Conservation (phyloP, 164 flowering plant genomes). For the Macadamia integrifolia region DNA sequence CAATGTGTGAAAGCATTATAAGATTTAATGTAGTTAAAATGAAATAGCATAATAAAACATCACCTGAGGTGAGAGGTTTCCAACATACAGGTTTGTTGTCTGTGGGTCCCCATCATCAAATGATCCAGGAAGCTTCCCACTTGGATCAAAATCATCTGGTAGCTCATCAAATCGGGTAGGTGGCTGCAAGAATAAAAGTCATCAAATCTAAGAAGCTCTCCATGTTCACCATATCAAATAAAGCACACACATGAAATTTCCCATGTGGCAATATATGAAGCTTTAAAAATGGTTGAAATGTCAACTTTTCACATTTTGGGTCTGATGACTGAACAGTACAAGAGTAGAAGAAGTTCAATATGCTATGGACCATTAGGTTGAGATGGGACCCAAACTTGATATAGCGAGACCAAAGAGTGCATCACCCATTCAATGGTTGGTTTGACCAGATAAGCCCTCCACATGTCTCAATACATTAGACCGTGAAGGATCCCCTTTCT, state of each 20-base stretch:
- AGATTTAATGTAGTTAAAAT: background rate
- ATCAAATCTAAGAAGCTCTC: background rate
- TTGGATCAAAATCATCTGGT: constrained; percentile 94
- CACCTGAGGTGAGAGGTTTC: constrained; percentile 95
- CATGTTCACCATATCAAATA: background rate
- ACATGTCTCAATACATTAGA: background rate
- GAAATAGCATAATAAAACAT: constrained; percentile 5
- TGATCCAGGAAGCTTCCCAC: constrained; percentile 87
- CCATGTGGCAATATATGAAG: no score
- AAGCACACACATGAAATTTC: background rate
- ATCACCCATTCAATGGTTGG: no score
- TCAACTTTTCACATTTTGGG: no score
- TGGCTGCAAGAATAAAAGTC: constrained; percentile 33
- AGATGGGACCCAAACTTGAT: background rate
- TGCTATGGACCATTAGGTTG: background rate
- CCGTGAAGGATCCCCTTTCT: no score
- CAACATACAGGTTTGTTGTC: constrained; percentile 98
- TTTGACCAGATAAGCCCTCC: background rate
- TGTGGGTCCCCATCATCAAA: constrained; percentile 99
- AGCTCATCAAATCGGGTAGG: constrained; percentile 91
- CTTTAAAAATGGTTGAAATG: no score
- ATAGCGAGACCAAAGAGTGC: no score
- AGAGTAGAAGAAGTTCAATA: no score
- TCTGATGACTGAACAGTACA: no score
- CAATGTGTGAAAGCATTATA: background rate